Percentiles rank a stretch among this genome's conserved stretches.
Conservation (phyloP, 169 alveolate species). For the Cyclospora cayetanensis region DNA sequence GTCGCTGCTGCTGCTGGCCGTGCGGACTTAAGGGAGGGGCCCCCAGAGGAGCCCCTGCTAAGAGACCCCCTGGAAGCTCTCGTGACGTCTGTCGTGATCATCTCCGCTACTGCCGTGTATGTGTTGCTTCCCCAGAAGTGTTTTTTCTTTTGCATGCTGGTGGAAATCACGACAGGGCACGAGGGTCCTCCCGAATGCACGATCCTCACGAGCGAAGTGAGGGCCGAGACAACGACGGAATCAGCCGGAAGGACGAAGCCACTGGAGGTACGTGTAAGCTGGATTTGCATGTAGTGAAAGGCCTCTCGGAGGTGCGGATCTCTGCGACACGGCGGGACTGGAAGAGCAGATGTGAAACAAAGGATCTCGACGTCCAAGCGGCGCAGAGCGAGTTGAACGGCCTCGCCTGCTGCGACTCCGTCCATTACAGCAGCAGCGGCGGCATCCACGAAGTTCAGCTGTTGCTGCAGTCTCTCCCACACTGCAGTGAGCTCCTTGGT, state of each 20-base stretch:
- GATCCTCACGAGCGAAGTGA: not conserved
- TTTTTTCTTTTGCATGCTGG: not conserved
- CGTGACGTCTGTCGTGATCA: not conserved
- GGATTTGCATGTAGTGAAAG: not conserved
- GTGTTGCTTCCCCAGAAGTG: not conserved
- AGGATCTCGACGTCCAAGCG: not conserved
- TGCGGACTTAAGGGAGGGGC: no score
- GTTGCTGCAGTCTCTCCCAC: not conserved
- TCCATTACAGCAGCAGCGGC: not conserved
- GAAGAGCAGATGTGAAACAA: not conserved
- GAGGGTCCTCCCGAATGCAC: not conserved
- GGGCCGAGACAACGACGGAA: not conserved
- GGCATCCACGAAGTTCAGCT: not conserved
- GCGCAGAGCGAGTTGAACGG: not conserved
- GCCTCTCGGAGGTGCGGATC: conserved; percentile 9
- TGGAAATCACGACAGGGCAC: not conserved
- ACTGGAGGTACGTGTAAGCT: not conserved
- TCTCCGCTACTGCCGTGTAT: not conserved
- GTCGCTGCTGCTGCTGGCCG: conserved; percentile 27
- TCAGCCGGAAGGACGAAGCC: not conserved
- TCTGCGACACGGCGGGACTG: not conserved
- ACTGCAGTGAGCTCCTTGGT: not conserved
- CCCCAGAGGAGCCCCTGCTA: no score
- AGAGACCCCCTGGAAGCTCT: no score
- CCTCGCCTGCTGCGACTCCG: not conserved